Percentiles rank a stretch among this genome's conserved stretches.
Conservation (phyloP, 768 basidiomycete genomes). For the Cytidiella melzeri region DNA sequence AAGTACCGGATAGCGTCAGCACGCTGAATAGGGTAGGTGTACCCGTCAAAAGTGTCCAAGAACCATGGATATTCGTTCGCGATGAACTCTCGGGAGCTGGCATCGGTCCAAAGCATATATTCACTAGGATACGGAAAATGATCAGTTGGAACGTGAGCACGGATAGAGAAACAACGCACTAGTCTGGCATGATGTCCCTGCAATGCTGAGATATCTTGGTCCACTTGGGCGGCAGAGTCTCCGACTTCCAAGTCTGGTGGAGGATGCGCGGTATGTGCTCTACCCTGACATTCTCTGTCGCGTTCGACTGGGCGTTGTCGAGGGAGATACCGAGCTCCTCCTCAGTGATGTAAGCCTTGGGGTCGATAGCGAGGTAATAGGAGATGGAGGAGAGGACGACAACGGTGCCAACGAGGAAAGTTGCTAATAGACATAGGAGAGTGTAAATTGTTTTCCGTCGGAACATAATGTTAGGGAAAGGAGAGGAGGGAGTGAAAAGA, state of each 20-base stretch:
- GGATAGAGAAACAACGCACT: slow-evolving; percentile 50
- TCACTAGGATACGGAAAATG: slow-evolving; percentile 48
- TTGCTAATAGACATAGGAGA: slow-evolving; percentile 52
- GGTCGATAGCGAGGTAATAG: slow-evolving; percentile 80
- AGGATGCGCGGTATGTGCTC: slow-evolving; percentile 88
- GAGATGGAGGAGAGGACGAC: slow-evolving; percentile 88
- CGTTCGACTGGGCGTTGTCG: slow-evolving; percentile 54
- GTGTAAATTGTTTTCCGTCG: slow-evolving; percentile 41
- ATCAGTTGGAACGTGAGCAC: slow-evolving; percentile 7
- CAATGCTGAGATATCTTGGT: slow-evolving; percentile 75
- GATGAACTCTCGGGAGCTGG: slow-evolving; percentile 83
- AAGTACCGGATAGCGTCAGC: slow-evolving; percentile 99
- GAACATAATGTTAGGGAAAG: slow-evolving; percentile 27
- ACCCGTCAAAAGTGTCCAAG: slow-evolving; percentile 87
- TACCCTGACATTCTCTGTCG: slow-evolving; percentile 49
- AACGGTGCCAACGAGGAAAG: slow-evolving; percentile 84
- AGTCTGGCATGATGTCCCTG: slow-evolving; percentile 90
- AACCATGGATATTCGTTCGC: slow-evolving; percentile 87
- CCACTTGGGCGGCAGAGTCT: slow-evolving; percentile 80
- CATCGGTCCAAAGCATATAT: slow-evolving; percentile 98
- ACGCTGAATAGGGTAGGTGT: slow-evolving; percentile 88
- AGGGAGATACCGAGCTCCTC: slow-evolving; percentile 58
- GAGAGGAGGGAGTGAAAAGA: slow-evolving; percentile 15
- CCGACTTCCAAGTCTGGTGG: slow-evolving; percentile 98
- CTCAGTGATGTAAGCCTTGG: slow-evolving; percentile 74